A percentile compares a stretch with the other conserved stretches of the same genome.
Conservation (phyloP, 768 basidiomycete genomes). For the Tricholoma terreum region DNA sequence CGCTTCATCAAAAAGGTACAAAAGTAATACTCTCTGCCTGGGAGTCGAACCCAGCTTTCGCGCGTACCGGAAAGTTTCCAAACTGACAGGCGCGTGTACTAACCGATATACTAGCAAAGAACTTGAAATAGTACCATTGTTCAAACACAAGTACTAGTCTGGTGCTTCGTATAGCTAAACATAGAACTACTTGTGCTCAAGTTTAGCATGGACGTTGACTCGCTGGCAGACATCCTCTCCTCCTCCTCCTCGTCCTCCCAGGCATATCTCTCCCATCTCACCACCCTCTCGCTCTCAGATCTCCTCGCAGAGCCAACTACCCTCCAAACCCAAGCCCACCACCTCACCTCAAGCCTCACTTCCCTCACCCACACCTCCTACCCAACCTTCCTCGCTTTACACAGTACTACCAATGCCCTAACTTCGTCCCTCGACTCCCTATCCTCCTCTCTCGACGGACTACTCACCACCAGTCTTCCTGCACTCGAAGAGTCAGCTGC, state of each 20-base stretch:
- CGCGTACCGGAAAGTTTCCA: neutral
- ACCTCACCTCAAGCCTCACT: conserved; percentile 85
- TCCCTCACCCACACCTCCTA: conserved; percentile 90
- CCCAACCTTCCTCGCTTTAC: conserved; percentile 87
- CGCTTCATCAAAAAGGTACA: no score
- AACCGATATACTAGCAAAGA: conserved; percentile 9
- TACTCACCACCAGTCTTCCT: conserved; percentile 69
- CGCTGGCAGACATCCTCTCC: conserved; percentile 12
- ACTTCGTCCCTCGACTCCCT: conserved; percentile 70
- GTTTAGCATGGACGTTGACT: conserved; percentile 3
- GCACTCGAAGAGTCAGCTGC: conserved; percentile 70
- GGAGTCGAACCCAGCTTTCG: conserved; percentile 9
- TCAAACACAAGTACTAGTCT: no score
- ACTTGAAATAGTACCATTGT: no score
- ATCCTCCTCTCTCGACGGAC: conserved; percentile 64
- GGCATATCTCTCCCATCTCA: conserved; percentile 63
- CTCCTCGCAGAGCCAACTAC: conserved; percentile 71
- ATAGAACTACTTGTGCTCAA: no score
- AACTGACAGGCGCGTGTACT: conserved; percentile 6
- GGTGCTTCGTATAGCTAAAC: no score
- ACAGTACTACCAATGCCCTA: conserved; percentile 73
- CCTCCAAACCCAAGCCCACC: conserved; percentile 81
- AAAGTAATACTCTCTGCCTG: conserved; percentile 5
- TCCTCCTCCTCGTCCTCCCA: conserved; percentile 30
- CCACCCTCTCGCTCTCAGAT: conserved; percentile 60